A percentile compares a stretch with the other conserved stretches of the same genome.
Conservation (phyloP, 2,329 filamentous ascomycete genomes). For the Colletotrichum sp. region DNA sequence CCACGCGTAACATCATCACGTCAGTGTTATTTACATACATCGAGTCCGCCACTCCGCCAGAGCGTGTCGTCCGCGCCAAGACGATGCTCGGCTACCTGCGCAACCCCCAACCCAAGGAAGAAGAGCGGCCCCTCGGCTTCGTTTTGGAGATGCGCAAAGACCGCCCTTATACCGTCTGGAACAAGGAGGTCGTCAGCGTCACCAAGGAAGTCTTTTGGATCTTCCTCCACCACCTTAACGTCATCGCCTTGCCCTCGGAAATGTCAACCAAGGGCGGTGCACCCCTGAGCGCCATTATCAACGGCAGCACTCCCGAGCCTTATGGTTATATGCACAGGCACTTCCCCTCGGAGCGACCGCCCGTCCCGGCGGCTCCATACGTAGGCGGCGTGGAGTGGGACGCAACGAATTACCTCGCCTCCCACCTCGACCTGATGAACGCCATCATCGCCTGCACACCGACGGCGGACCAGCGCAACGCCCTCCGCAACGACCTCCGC, state of each 20-base stretch:
- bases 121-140: conserved; percentile 80
- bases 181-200: conserved; percentile 88
- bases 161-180: conserved; percentile 92
- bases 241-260: conserved; percentile 70
- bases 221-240: conserved; percentile 92
- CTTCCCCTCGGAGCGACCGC: conserved; percentile 86
- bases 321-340: conserved; percentile 70
- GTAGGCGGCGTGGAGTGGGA: conserved; percentile 99
- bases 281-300: conserved; percentile 31
- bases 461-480: conserved; percentile 72
- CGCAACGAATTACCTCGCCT: conserved; percentile 93
- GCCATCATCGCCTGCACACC: conserved; percentile 85
- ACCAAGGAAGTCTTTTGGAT: conserved; percentile 99
- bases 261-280: conserved; percentile 33
- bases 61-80: conserved; percentile 71
- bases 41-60: conserved; percentile 64
- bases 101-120: conserved; percentile 78
- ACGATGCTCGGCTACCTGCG: conserved; percentile 81
- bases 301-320: conserved; percentile 36
- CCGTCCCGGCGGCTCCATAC: conserved; percentile 92
- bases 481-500: conserved; percentile 76
- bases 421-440: conserved; percentile 91
- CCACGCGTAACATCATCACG: conserved; percentile 87
- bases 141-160: conserved; percentile 88
- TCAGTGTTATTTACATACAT: conserved; percentile 91